A percentile compares a stretch with the other conserved stretches of the same genome.
phyloP scores from a whole-genome alignment of 805 yeast genomes.

The Candida dajiaensis region DNA sequence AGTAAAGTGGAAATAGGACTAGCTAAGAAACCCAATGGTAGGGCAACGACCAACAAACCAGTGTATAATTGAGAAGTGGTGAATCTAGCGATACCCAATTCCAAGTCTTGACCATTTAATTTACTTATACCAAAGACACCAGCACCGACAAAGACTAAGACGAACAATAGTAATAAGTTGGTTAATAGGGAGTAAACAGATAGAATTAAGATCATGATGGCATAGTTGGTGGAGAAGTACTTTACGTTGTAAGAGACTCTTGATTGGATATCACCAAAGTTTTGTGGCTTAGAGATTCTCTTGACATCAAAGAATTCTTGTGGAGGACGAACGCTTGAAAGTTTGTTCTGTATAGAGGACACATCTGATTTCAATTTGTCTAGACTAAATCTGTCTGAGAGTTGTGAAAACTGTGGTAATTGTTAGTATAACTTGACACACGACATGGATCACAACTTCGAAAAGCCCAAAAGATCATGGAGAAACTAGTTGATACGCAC shows the following conservation, averaged over 20 bases:
- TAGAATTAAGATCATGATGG: slow-evolving; percentile 62
- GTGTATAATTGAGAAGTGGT: slow-evolving; percentile 82
- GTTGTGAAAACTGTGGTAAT: slow-evolving; percentile 29
- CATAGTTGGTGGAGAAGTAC: slow-evolving; percentile 84
- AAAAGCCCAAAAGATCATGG: too few species aligned
- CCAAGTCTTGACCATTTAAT: slow-evolving; percentile 79
- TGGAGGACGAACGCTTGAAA: slow-evolving; percentile 76
- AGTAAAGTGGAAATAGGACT: slow-evolving; percentile 84
- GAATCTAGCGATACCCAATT: slow-evolving; percentile 58
- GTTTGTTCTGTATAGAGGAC: slow-evolving; percentile 49
- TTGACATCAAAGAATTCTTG: slow-evolving; percentile 91
- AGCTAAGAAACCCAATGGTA: slow-evolving; percentile 82
- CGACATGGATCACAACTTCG: too few species aligned
- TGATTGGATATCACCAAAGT: slow-evolving; percentile 83
- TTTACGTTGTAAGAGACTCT: slow-evolving; percentile 83
- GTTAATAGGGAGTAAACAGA: slow-evolving; percentile 84
- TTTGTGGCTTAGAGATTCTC: slow-evolving; percentile 84
- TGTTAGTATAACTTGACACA: slow-evolving; percentile 3
- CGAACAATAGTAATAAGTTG: slow-evolving; percentile 78
- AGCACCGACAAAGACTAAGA: slow-evolving; percentile 61
- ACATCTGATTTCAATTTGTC: slow-evolving; percentile 47
- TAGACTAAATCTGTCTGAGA: slow-evolving; percentile 42
- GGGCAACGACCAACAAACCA: slow-evolving; percentile 64
- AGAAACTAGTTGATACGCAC: slow-evolving; percentile 30
- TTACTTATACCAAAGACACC: slow-evolving; percentile 77